Conservation (phyloP, 2,329 filamentous ascomycete species). For the Pestalotiopsis sp. region DNA sequence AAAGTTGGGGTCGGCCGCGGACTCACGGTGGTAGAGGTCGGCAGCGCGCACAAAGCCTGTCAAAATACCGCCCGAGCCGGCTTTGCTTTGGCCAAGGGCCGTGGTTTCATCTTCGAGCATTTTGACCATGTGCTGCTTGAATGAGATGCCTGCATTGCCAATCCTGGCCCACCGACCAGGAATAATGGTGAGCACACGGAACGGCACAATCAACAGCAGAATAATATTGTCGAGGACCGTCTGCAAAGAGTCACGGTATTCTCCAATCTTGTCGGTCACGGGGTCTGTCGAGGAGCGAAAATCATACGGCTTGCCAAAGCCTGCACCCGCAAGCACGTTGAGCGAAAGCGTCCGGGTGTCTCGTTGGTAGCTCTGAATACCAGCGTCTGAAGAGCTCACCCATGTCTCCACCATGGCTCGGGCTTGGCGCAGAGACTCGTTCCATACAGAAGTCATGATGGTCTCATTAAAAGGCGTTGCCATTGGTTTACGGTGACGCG, state of each 20-base stretch:
- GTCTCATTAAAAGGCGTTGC: slow-evolving; percentile 31
- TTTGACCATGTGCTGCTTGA: slow-evolving; percentile 24
- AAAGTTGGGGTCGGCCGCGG: neutral
- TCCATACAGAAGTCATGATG: slow-evolving; percentile 31
- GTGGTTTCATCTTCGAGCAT: slow-evolving; percentile 25
- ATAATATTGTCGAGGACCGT: slow-evolving; percentile 29
- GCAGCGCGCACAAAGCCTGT: neutral
- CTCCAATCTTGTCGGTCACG: neutral
- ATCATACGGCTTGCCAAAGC: slow-evolving; percentile 25
- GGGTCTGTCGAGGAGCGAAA: slow-evolving; percentile 17
- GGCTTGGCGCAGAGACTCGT: slow-evolving; percentile 26
- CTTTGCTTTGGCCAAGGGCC: slow-evolving; percentile 18
- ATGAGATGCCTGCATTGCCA: slow-evolving; percentile 2
- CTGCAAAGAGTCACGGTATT: slow-evolving; percentile 28
- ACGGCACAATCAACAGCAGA: slow-evolving; percentile 4
- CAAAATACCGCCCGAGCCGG: neutral
- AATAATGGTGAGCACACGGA: slow-evolving; percentile 21
- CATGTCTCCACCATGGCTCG: slow-evolving; percentile 25
- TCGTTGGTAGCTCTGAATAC: slow-evolving; percentile 16
- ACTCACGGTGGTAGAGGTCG: slow-evolving; percentile 23
- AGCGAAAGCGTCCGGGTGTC: slow-evolving; percentile 29
- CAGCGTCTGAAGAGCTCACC: slow-evolving; percentile 6
- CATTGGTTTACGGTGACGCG: slow-evolving; percentile 29
- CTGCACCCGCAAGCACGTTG: slow-evolving; percentile 29
- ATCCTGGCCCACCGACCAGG: slow-evolving; percentile 11